Percentiles rank a stretch among this genome's conserved stretches.
phyloP scores from a whole-genome alignment of 2,329 filamentous ascomycete genomes.

The Fonsecaea multimorphosa region DNA sequence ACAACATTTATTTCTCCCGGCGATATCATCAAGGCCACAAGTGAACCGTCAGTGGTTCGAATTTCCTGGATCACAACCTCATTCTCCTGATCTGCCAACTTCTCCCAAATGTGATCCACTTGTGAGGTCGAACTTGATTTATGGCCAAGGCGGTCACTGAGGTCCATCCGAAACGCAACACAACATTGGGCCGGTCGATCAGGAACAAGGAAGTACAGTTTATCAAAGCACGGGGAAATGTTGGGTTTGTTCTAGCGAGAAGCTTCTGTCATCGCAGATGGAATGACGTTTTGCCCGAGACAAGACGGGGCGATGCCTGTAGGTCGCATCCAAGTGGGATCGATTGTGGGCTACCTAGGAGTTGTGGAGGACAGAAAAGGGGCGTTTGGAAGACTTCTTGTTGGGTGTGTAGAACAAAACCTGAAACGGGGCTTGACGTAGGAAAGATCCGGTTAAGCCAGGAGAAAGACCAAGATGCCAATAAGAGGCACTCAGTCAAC shows the following conservation, averaged over 20 bases:
- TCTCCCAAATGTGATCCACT: background rate
- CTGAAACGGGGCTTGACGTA: background rate
- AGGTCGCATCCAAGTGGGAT: conserved; percentile 11
- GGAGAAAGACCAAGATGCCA: background rate
- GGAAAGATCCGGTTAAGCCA: background rate
- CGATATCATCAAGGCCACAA: background rate
- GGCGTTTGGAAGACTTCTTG: background rate
- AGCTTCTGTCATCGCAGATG: conserved; percentile 6
- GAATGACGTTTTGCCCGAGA: conserved; percentile 17
- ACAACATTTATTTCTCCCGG: background rate
- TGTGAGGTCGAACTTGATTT: background rate
- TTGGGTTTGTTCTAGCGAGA: background rate
- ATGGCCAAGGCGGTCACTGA: background rate
- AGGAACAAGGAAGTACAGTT: conserved; percentile 9
- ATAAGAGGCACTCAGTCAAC: background rate
- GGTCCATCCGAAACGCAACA: background rate
- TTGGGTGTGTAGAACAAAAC: background rate
- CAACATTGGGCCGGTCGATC: conserved; percentile 14
- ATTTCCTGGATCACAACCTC: too few relatives aligned
- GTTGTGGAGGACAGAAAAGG: conserved; percentile 1
- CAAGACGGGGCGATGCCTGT: background rate
- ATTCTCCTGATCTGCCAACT: background rate
- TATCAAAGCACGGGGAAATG: background rate
- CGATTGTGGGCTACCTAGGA: conserved; percentile 5
- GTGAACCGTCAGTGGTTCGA: background rate